Evolutionary conservation across 768 basidiomycete species (phyloP).

Genomic region (Mycena kentingensis): DNA sequence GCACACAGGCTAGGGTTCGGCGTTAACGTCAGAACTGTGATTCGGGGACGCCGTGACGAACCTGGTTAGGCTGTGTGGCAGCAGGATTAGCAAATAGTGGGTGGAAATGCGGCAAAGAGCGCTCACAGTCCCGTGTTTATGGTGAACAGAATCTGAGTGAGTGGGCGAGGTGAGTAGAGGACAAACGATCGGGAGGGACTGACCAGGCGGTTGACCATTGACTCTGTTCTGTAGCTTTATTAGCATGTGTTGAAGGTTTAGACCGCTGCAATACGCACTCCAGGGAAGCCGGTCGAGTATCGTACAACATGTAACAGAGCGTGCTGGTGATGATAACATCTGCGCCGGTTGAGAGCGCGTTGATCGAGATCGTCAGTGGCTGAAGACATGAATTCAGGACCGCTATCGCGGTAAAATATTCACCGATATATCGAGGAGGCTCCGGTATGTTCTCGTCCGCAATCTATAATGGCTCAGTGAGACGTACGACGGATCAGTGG

Average conservation of each 20-base stretch:
- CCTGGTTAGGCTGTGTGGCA: constrained; percentile 38
- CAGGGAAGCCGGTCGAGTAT: constrained; percentile 53
- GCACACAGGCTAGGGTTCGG: constrained; percentile 43
- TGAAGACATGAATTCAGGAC: not conserved
- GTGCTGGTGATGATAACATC: constrained; percentile 52
- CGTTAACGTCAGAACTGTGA: not conserved
- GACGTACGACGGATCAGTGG: not conserved
- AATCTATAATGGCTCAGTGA: constrained; percentile 29
- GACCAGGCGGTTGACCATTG: constrained; percentile 51
- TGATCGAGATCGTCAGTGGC: constrained; percentile 53
- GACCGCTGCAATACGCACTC: constrained; percentile 33
- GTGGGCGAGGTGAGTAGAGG: not conserved
- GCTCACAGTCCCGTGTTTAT: constrained; percentile 53
- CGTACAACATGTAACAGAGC: constrained; percentile 49
- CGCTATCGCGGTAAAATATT: constrained; percentile 10
- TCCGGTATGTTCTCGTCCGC: constrained; percentile 38
- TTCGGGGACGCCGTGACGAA: constrained; percentile 6
- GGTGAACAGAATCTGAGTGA: constrained; percentile 50
- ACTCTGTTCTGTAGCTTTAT: constrained; percentile 39
- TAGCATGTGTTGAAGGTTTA: constrained; percentile 11
- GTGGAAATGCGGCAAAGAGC: not conserved
- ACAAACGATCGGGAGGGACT: constrained; percentile 15
- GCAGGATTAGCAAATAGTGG: constrained; percentile 4
- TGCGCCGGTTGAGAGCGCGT: constrained; percentile 47
- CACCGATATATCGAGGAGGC: constrained; percentile 40